phyloP scores from a whole-genome alignment of 2,329 filamentous ascomycete genomes.

The Ophiocordyceps polyrhachis-furcata region DNA sequence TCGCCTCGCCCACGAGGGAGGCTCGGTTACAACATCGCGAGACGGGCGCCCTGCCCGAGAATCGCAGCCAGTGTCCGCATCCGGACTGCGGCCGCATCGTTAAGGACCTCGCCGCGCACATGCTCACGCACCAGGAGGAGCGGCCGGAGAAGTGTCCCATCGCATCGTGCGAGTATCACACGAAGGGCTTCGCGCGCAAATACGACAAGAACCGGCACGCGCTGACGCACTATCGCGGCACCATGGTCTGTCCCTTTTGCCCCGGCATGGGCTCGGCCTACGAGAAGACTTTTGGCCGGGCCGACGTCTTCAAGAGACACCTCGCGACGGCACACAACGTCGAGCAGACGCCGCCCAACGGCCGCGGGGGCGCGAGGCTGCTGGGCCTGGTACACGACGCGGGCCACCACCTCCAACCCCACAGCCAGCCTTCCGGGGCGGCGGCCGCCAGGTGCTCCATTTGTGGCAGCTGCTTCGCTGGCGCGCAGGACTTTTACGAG shows the following conservation, averaged over 20 bases:
- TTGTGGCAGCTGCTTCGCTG: constrained; percentile 60
- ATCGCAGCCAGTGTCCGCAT: constrained; percentile 32
- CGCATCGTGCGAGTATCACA: constrained; percentile 78
- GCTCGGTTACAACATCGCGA: constrained; percentile 6
- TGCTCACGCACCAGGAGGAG: constrained; percentile 89
- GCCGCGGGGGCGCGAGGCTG: constrained; percentile 24
- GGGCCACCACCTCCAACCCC: not conserved
- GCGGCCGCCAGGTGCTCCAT: constrained; percentile 79
- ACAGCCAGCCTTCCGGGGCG: not conserved
- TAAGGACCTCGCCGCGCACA: constrained; percentile 63
- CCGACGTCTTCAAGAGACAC: constrained; percentile 94
- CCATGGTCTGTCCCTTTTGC: constrained; percentile 95
- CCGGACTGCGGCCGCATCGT: constrained; percentile 40
- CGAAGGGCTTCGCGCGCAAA: constrained; percentile 86
- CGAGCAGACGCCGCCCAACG: constrained; percentile 84
- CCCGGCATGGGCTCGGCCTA: constrained; percentile 70
- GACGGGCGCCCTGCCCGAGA: constrained; percentile 14
- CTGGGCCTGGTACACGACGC: constrained; percentile 2
- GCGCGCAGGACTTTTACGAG: constrained; percentile 92
- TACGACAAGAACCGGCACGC: constrained; percentile 98
- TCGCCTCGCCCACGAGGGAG: constrained; percentile 5
- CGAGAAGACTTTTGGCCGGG: constrained; percentile 91
- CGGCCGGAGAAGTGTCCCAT: constrained; percentile 94
- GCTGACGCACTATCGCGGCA: constrained; percentile 91
- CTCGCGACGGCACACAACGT: constrained; percentile 84